Evolutionary conservation across 768 basidiomycete species (phyloP), one percentile per base, ranked within the genome.

Genomic region (Grammothele lineata): DNA sequence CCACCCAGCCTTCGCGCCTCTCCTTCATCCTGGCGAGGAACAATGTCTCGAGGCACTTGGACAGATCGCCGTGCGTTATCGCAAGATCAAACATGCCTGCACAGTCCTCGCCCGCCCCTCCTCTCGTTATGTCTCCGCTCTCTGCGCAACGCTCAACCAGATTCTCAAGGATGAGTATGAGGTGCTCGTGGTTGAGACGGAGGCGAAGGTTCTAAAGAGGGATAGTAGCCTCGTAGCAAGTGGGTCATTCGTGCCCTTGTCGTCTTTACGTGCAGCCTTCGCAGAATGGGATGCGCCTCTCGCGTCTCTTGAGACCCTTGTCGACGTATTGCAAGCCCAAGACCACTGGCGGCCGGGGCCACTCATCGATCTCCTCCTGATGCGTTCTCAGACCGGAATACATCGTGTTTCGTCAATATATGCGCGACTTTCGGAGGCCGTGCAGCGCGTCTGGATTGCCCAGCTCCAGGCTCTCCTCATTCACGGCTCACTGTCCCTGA

Each of bases 281-380:
- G 78, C 87, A 6, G 80, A 80, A 64, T 96, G 93, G 93, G 88
- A 92, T 56, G 84, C 87, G 7, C 91, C 91, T 12, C 70, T 96
- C 39, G 80, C 81, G 27, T 79, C 87, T 4, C 74, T 96, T 23
- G 72, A 76, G 39, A 69, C 76, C 7, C 66, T 94, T 37, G 69
- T 90, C 45, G 73, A 81, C 9, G 75, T 80, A 34, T 66, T 93
- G 33, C 73, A 83, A 53, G 63, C 74, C 2, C 64, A 76, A 49
- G 62, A 73, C 18, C 54, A 63, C 14, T 87, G 85, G 83, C 73
- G 73, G 43, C 83, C 92, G 3, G 92, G 92, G 1, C 78, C 78
- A 2, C 69, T 94, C 23, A 87, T 94, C 49, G 89, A 94, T 58
- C 72, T 91, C 60, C 72, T 96, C 5, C 66, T 88, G 34, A 66